phyloP scores from a whole-genome alignment of 192 early-diverging fungal genomes.

The Oehlia diaphana region DNA sequence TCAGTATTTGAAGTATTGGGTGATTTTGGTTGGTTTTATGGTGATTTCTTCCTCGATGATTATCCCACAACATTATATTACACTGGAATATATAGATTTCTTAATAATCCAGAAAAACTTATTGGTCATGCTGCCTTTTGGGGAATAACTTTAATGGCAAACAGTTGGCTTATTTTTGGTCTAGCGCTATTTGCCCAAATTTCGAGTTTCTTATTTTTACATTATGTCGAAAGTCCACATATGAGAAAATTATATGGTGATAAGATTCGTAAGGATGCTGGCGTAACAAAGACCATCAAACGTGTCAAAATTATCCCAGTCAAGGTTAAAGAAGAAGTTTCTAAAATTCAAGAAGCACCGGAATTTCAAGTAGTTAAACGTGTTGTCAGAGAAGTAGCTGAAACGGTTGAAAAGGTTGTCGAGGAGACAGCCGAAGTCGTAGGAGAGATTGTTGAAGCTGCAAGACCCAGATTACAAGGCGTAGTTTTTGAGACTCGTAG shows the following conservation, averaged over 20 bases:
- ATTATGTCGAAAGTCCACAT: conserved; percentile 90
- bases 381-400: conserved; percentile 53
- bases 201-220: conserved; percentile 80
- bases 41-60: conserved; percentile 93
- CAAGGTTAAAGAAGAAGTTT: conserved; percentile 51
- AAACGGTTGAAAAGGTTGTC: conserved; percentile 64
- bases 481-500: conserved; percentile 46
- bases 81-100: conserved; percentile 84
- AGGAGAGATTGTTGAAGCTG: conserved; percentile 52
- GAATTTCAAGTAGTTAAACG: conserved; percentile 55
- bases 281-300: conserved; percentile 70
- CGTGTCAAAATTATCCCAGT: conserved; percentile 64
- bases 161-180: conserved; percentile 77
- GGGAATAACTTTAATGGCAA: conserved; percentile 86
- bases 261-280: conserved; percentile 80
- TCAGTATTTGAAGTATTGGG: conserved; percentile 93
- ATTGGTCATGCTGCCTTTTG: conserved; percentile 95
- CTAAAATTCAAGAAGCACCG: conserved; percentile 53
- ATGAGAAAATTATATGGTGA: conserved; percentile 88
- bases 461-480: conserved; percentile 52
- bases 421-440: conserved; percentile 55
- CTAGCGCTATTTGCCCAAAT: conserved; percentile 83
- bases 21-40: conserved; percentile 98
- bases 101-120: conserved; percentile 93
- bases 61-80: conserved; percentile 73